These are phyloP conservation scores for Prototheca cutis DNA, from an alignment of 163 green algal species.

Conservation along the genomic window DNA sequence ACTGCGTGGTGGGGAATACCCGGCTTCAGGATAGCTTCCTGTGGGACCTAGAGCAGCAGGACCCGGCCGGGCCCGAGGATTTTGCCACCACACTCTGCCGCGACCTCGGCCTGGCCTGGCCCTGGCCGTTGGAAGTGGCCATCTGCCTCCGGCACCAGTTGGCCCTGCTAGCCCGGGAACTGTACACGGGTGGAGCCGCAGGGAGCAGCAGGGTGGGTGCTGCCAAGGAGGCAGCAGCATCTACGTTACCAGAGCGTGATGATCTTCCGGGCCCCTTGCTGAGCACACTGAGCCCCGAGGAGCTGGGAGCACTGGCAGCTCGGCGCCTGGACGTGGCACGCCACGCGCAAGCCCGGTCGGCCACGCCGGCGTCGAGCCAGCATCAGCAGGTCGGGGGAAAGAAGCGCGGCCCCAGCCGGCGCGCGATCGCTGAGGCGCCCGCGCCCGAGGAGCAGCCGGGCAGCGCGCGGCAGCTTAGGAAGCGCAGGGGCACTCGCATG, in stretches of 20 bases:
- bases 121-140: neutral
- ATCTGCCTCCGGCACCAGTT: neutral
- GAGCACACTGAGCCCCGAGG: neutral
- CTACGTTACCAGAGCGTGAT: too few relatives aligned
- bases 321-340: too few relatives aligned
- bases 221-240: too few relatives aligned
- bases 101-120: neutral
- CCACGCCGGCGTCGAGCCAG: too few relatives aligned
- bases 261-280: too few relatives aligned
- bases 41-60: neutral
- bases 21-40: neutral
- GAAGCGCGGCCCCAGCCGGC: neutral
- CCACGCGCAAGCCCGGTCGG: too few relatives aligned
- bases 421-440: too few relatives aligned
- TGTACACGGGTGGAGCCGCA: too few relatives aligned
- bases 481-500: conserved; percentile 1
- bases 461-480: neutral
- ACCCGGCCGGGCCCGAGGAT: neutral
- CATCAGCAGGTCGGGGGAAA: too few relatives aligned
- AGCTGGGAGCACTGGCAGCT: neutral
- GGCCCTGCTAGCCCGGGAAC: neutral
- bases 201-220: too few relatives aligned
- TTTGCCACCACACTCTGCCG: neutral
- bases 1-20: neutral
- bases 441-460: too few relatives aligned